Percentiles rank a stretch among this genome's conserved stretches.
Evolutionary conservation across 148 eudicot genomes (phyloP).

Genomic region (Tetragonia tetragonoides): DNA sequence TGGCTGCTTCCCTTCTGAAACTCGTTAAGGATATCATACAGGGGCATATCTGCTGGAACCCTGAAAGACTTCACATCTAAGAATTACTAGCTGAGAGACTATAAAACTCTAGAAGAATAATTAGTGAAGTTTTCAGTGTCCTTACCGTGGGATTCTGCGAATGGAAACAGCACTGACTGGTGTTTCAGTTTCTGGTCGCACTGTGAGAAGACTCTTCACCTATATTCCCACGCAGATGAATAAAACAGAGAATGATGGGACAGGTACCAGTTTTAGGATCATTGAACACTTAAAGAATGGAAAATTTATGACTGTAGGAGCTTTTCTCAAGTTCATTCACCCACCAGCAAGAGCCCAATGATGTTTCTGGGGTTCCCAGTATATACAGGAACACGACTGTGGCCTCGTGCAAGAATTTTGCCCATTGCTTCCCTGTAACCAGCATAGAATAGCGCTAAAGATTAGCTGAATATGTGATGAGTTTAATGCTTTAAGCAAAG

Average conservation of each 20-base stretch:
- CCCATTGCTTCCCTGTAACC: constrained; percentile 91
- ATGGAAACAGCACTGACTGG: constrained; percentile 96
- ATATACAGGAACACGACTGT: constrained; percentile 93
- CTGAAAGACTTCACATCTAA: constrained; percentile 29
- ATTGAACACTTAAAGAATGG: neutral
- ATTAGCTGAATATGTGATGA: neutral
- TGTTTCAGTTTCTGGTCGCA: constrained; percentile 91
- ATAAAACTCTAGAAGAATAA: neutral
- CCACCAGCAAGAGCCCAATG: constrained; percentile 88
- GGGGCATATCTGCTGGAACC: constrained; percentile 89
- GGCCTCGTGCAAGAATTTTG: constrained; percentile 90
- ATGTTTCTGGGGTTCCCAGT: constrained; percentile 83
- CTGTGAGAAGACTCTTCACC: constrained; percentile 96
- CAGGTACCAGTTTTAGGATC: neutral
- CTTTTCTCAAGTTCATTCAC: constrained; percentile 20
- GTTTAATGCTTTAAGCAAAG: neutral
- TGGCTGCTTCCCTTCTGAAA: constrained; percentile 95
- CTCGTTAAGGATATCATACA: constrained; percentile 90
- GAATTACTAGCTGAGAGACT: neutral
- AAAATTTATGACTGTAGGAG: neutral
- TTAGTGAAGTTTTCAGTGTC: neutral
- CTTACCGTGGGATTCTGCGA: constrained; percentile 83
- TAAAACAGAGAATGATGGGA: neutral
- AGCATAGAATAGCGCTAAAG: neutral
- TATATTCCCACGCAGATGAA: constrained; percentile 22